phyloP scores from a whole-genome alignment of 2,329 filamentous ascomycete species.

The Rhinocladiella similis region DNA sequence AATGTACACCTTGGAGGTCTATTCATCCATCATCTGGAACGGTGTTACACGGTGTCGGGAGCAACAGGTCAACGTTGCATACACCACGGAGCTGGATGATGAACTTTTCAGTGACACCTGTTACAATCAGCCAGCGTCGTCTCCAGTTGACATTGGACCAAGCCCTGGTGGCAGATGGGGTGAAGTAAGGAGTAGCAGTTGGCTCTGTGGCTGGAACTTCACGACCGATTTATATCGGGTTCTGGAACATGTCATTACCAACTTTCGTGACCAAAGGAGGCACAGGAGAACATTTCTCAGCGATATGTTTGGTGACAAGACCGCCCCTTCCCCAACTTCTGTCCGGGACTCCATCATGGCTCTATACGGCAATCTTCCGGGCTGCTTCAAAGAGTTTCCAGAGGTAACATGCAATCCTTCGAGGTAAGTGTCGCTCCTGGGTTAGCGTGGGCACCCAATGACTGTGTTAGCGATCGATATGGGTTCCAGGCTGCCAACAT shows the following conservation, averaged over 20 bases:
- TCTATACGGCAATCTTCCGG: conserved; percentile 22
- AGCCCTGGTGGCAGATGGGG: conserved; percentile 14
- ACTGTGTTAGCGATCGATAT: conserved; percentile 41
- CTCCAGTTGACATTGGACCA: conserved; percentile 20
- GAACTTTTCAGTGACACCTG: conserved; percentile 42
- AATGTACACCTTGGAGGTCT: conserved; percentile 59
- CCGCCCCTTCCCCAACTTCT: conserved; percentile 10
- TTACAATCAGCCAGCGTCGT: conserved; percentile 26
- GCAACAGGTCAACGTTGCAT: conserved; percentile 47
- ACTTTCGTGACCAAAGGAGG: conserved; percentile 16
- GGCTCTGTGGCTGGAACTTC: conserved; percentile 60
- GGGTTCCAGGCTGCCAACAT: conserved; percentile 55
- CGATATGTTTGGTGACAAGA: conserved; percentile 21
- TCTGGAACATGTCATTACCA: conserved; percentile 50
- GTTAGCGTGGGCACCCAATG: conserved; percentile 12
- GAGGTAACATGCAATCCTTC: conserved; percentile 44
- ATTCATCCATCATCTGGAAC: conserved; percentile 55
- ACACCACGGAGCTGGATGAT: conserved; percentile 51
- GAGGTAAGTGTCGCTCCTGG: conserved; percentile 6
- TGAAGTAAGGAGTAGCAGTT: conserved; percentile 34
- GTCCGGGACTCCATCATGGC: conserved; percentile 22
- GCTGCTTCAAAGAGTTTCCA: conserved; percentile 24
- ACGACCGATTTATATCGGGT: conserved; percentile 58
- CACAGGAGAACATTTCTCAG: conserved; percentile 18
- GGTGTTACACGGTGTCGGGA: conserved; percentile 49